Base-by-base conservation (phyloP, 805 yeast genomes). In the Lipomyces sp. region DNA sequence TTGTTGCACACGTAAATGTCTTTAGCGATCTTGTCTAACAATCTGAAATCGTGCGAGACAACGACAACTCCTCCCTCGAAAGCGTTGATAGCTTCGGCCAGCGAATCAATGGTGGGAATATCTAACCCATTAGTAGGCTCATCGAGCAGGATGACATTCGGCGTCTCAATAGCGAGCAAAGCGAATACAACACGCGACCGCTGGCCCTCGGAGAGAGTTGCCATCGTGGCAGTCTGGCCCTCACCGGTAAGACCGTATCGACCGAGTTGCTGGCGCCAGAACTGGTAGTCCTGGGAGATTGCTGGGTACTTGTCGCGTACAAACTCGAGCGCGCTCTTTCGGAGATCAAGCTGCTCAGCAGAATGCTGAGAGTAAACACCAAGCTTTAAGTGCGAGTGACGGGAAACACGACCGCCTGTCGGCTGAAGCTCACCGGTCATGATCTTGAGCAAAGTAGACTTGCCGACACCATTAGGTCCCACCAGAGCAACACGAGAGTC, bases 121-220 rank as follows among this genome's bases (percentile, higher is more conserved):
- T 95, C 99, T 81, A 95, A 85, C 85, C 98, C 98, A 86, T 95
- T 95, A 73, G 99, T 95, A 86, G 99, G 99, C 88, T 95, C 99
- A 84, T 95, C 99, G 82, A 95, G 84, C 78, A 95, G 83, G 75
- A 95, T 84, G 80, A 95, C 91, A 82, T 95, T 95, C 76, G 99
- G 99, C 70, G 90, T 83, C 82, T 95, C 98, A 73, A 95, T 84
- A 60, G 99, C 99, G 76, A 95, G 86, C 73, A 95, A 83, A 10
- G 98, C 98, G 77, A 95, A 95, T 64, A 95, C 99, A 73, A 95
- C 99, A 82, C 99, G 89, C 72, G 98, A 94, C 84, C 98, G 90
- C 85, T 95, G 99, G 80, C 99, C 99, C 85, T 95, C 99, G 24
- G 98, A 93, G 72, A 95, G 82, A 18, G 99, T 95, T 74, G 97